Base-by-base conservation (phyloP, 2,329 filamentous ascomycete species). In the Septoria linicola region DNA sequence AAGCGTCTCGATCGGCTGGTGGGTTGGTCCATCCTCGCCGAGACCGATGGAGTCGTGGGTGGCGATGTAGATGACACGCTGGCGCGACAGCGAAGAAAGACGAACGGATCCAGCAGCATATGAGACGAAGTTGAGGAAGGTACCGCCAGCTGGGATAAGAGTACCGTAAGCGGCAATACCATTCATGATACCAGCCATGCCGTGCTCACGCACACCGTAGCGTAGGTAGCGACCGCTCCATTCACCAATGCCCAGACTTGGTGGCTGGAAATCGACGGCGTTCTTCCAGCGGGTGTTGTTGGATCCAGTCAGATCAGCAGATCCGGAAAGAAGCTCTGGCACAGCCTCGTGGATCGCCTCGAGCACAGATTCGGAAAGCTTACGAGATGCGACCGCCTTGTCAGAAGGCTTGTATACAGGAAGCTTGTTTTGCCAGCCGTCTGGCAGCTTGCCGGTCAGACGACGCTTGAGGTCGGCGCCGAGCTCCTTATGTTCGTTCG, bases 21-120 rank as follows among this genome's bases (percentile, higher is more conserved):
- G 93, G 51, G 93, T 99, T 64, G 93, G 92, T 59, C 93, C 93
- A 70, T 99, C 93, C 79, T 99, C 93, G 76, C 93, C 93, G 63
- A 97, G 89, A 80, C 93, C 93, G 67, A 99, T 99, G 61, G 92
- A 96, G 82, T 97, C 92, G 82, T 97, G 92, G 64, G 92, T 97
- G 68, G 93, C 92, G 65, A 97, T 82, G 85, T 93, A 95, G 79
- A 99, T 91, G 70, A 84, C 80, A 67, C 92, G 92, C 72, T 91
- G 81, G 74, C 88, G 91, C 40, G 91, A 95, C 64, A 99, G 83
- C 34, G 93, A 85, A 31, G 91, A 96, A 56, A 99, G 84, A 76
- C 93, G 92, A 70, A 97, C 87, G 67, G 93, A 86, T 75, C 93
- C 93, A 61, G 93, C 90, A 63, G 89, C 92, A 73, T 99, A 99